Conservation (phyloP, 2,329 filamentous ascomycete genomes). For the Cladorrhinum sp. region DNA sequence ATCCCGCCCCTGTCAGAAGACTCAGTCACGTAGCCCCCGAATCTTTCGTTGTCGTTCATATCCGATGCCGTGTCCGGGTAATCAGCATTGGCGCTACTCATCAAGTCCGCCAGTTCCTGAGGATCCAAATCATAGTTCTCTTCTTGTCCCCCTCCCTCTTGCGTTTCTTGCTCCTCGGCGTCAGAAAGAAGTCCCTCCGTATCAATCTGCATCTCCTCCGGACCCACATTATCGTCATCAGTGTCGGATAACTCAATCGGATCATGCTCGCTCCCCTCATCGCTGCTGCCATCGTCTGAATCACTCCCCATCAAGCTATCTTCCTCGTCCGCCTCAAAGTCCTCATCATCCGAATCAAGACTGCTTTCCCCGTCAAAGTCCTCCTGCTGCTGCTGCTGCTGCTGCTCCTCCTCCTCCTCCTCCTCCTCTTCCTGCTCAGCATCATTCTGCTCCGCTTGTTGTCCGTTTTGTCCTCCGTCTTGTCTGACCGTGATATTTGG, state of each 20-base stretch:
- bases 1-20: not conserved
- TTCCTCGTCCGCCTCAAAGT: not conserved
- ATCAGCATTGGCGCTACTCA: not conserved
- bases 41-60: not conserved
- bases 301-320: not conserved
- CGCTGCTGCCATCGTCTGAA: not conserved
- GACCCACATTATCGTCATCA: not conserved
- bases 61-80: not conserved
- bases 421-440: not conserved
- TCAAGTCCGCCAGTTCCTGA: not conserved
- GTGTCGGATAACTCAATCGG: constrained; percentile 1
- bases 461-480: not conserved
- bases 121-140: not conserved
- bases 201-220: not conserved
- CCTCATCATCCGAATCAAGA: not conserved
- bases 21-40: not conserved
- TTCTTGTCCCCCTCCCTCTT: not conserved
- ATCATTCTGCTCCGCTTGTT: not conserved
- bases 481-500: not conserved
- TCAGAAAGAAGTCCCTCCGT: too few relatives aligned
- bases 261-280: not conserved
- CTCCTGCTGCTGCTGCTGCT: not conserved
- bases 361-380: not conserved
- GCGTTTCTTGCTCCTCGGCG: not conserved
- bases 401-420: not conserved